Percentiles rank a stretch among this genome's conserved stretches.
phyloP scores from a whole-genome alignment of 495 filamentous ascomycete species.

The Margaritispora aquatica region DNA sequence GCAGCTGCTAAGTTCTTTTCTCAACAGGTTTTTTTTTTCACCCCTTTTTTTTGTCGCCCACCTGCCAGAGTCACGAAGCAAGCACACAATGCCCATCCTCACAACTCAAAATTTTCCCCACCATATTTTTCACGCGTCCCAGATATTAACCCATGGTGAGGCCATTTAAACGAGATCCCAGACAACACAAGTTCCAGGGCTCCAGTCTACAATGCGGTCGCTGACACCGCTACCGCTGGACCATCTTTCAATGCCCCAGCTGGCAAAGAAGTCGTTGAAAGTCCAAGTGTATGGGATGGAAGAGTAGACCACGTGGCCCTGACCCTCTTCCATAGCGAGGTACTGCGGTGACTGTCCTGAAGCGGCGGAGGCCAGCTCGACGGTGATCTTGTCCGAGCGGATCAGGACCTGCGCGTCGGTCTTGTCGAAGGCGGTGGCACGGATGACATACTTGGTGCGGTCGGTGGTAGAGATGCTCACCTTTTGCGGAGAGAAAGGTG shows the following conservation, averaged over 20 bases:
- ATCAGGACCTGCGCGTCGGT: background rate
- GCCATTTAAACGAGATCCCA: constrained; percentile 5
- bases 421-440: background rate
- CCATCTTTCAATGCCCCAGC: background rate
- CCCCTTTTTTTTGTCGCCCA: no score
- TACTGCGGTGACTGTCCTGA: background rate
- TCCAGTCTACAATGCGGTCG: background rate
- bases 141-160: no score
- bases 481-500: no score
- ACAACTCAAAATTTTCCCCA: no score
- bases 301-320: background rate
- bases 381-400: background rate
- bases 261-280: constrained; percentile 3
- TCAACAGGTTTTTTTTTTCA: no score
- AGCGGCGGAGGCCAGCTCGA: background rate
- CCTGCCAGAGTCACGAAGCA: no score
- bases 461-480: background rate
- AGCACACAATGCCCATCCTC: no score
- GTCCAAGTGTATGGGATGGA: background rate
- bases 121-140: no score
- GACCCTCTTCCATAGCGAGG: background rate
- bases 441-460: constrained; percentile 2
- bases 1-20: no score
- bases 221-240: background rate
- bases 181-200: constrained; percentile 2